A percentile compares a stretch with the other conserved stretches of the same genome.
Evolutionary conservation across 306 rosid species (phyloP).

Genomic region (Neltuma alba): DNA sequence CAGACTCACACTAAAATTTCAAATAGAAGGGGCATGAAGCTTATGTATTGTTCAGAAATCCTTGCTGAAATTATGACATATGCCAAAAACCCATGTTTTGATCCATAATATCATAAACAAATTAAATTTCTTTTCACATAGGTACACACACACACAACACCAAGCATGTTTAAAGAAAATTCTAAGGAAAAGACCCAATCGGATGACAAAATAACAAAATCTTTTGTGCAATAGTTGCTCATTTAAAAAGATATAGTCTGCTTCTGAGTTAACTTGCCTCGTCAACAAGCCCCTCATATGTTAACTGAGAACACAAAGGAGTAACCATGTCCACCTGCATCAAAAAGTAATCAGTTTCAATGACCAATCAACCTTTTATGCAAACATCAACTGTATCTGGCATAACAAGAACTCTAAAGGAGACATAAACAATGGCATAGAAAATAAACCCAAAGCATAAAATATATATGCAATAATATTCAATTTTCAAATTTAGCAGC

Average conservation of each 20-base stretch:
- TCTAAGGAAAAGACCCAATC: constrained; percentile 27
- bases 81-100: constrained; percentile 5
- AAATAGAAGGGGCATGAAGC: neutral
- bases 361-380: constrained; percentile 15
- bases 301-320: constrained; percentile 91
- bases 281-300: constrained; percentile 94
- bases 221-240: constrained; percentile 32
- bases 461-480: neutral
- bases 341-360: constrained; percentile 37
- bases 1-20: too few relatives aligned
- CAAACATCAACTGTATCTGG: constrained; percentile 23
- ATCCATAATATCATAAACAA: constrained; percentile 27
- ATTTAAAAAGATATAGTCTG: constrained; percentile 34
- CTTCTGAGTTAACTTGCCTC: constrained; percentile 70
- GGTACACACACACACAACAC: neutral
- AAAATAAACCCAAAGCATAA: constrained; percentile 19
- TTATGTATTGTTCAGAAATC: constrained; percentile 23
- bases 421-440: constrained; percentile 7
- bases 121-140: neutral
- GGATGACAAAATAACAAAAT: constrained; percentile 30
- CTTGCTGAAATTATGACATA: constrained; percentile 2
- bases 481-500: neutral
- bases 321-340: constrained; percentile 98
- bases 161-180: constrained; percentile 31
- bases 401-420: constrained; percentile 26